These are phyloP conservation scores for Hymenoscyphus scutula DNA, from an alignment of 2,329 filamentous ascomycete genomes.

Conservation along the genomic window DNA sequence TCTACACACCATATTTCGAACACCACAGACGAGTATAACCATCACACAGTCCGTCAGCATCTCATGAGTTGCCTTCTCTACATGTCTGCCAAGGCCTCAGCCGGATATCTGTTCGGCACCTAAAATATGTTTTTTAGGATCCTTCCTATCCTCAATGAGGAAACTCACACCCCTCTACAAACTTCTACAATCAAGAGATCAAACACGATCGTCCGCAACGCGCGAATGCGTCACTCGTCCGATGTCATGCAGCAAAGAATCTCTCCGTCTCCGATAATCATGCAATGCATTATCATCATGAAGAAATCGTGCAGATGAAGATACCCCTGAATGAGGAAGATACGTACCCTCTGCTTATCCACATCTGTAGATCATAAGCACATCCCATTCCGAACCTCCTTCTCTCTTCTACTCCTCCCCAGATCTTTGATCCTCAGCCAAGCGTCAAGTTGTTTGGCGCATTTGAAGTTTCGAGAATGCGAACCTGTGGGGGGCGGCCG, in stretches of 20 bases:
- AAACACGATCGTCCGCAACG: neutral
- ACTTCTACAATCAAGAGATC: neutral
- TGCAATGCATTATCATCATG: neutral
- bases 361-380: too few species aligned
- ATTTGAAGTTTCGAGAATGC: neutral
- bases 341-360: too few species aligned
- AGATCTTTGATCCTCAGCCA: neutral
- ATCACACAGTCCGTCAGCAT: neutral
- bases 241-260: too few species aligned
- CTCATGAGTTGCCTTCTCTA: neutral
- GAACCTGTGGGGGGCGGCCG: neutral
- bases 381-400: neutral
- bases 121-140: neutral
- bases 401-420: neutral
- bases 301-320: too few species aligned
- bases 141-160: neutral
- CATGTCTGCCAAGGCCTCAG: neutral
- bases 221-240: neutral
- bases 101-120: neutral
- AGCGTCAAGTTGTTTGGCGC: neutral
- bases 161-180: neutral
- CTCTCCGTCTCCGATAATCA: neutral
- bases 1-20: neutral
- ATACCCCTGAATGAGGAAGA: too few species aligned
- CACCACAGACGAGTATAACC: too few species aligned